Percentiles rank a stretch among this genome's conserved stretches.
Conservation (phyloP, 306 rosid species). For the Cucumis sativus region DNA sequence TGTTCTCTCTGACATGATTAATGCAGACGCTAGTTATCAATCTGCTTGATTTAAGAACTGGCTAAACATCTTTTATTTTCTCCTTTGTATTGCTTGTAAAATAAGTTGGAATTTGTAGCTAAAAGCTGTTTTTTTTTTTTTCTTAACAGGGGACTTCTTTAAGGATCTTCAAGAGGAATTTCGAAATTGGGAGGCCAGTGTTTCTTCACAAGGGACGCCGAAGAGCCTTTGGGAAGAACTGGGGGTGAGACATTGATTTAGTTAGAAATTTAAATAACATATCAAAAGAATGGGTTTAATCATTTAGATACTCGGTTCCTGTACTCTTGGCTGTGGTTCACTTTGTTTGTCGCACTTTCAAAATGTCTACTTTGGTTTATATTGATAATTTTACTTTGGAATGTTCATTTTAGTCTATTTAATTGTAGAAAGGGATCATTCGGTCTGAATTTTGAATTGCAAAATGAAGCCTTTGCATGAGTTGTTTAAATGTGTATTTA, state of each 20-base stretch:
- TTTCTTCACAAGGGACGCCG: constrained; percentile 77
- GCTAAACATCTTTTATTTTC: background rate
- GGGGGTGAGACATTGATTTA: constrained; percentile 31
- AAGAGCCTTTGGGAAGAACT: constrained; percentile 97
- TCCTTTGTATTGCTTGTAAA: background rate
- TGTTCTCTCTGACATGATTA: constrained; percentile 42
- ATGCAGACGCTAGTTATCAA: background rate
- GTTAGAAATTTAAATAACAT: background rate
- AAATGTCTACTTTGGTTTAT: too few relatives aligned
- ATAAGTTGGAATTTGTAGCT: constrained; percentile 9
- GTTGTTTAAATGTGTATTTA: background rate
- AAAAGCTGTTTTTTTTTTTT: constrained; percentile 15
- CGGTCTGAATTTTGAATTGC: background rate
- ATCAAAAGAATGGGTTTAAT: background rate
- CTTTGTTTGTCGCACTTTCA: too few relatives aligned
- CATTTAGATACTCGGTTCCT: too few relatives aligned
- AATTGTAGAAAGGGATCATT: too few relatives aligned
- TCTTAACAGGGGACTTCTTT: constrained; percentile 62
- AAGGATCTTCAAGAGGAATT: constrained; percentile 84
- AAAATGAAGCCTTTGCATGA: background rate
- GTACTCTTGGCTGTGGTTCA: too few relatives aligned
- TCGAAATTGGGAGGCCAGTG: constrained; percentile 78
- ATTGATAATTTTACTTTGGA: too few relatives aligned
- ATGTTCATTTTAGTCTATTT: too few relatives aligned
- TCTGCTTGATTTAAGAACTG: background rate